phyloP scores from a whole-genome alignment of 371 early-diverging fungal species.

The Agmasoma carcini region DNA sequence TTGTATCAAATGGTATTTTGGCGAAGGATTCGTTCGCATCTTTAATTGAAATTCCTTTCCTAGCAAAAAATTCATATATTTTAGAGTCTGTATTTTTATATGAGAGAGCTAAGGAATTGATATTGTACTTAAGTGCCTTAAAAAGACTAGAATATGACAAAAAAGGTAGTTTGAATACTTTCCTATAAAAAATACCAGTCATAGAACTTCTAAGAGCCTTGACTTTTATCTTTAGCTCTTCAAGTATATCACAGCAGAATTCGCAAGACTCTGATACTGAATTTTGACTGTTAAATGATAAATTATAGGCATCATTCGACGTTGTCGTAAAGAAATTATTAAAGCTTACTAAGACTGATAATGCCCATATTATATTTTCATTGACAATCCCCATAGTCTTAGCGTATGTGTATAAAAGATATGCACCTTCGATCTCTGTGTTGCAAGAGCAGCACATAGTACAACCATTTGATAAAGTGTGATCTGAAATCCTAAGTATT shows the following conservation, averaged over 20 bases:
- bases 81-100: constrained; percentile 2
- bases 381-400: constrained; percentile 6
- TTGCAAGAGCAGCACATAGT: neutral
- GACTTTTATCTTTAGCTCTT: neutral
- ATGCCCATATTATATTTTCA: constrained; percentile 2
- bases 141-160: neutral
- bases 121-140: neutral
- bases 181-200: constrained; percentile 3
- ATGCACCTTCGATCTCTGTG: neutral
- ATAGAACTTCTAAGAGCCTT: neutral
- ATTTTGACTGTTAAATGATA: too few relatives aligned
- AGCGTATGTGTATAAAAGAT: neutral
- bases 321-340: too few relatives aligned
- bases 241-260: neutral
- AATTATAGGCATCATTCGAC: too few relatives aligned
- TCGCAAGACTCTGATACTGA: too few relatives aligned
- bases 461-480: neutral
- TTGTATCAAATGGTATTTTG: neutral
- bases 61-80: constrained; percentile 18
- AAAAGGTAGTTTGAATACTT: constrained; percentile 3
- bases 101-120: neutral
- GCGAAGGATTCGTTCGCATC: constrained; percentile 4
- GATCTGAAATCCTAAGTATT: neutral
- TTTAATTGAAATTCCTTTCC: constrained; percentile 11
- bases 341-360: neutral